phyloP scores from a whole-genome alignment of 1,284 basidiomycete genomes.

The Microbotryum lychnidis-dioicae region DNA sequence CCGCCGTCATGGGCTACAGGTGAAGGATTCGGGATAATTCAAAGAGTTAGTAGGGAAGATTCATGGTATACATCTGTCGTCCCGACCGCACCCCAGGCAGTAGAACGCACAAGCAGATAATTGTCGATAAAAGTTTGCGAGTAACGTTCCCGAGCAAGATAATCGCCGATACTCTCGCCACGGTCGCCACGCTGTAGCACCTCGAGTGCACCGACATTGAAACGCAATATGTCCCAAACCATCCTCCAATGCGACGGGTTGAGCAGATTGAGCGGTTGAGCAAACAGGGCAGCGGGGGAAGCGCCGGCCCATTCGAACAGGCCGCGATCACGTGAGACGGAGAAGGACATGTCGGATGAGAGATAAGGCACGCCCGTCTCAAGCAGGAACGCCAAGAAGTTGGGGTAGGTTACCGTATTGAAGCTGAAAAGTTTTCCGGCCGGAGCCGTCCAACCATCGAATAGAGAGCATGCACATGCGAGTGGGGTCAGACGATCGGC shows the following conservation, averaged over 20 bases:
- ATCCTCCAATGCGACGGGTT: slow-evolving; percentile 65
- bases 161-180: slow-evolving; percentile 55
- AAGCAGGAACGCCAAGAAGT: slow-evolving; percentile 65
- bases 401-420: slow-evolving; percentile 71
- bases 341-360: slow-evolving; percentile 69
- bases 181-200: slow-evolving; percentile 33
- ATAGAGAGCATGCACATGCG: not conserved
- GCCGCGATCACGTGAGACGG: slow-evolving; percentile 60
- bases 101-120: slow-evolving; percentile 60
- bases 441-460: too few relatives aligned
- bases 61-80: too few relatives aligned
- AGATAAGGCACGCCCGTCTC: slow-evolving; percentile 50
- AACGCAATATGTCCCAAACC: slow-evolving; percentile 66
- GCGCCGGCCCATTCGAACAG: slow-evolving; percentile 67
- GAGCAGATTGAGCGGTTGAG: slow-evolving; percentile 55
- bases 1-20: slow-evolving; percentile 64
- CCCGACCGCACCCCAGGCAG: not conserved
- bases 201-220: slow-evolving; percentile 58
- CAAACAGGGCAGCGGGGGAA: slow-evolving; percentile 56
- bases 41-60: not conserved
- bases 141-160: slow-evolving; percentile 59
- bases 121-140: slow-evolving; percentile 62
- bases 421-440: slow-evolving; percentile 51
- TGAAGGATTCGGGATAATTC: slow-evolving; percentile 1
- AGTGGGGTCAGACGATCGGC: not conserved